phyloP scores from a whole-genome alignment of 106 monocot species.

The Platanthera guangdongensis region DNA sequence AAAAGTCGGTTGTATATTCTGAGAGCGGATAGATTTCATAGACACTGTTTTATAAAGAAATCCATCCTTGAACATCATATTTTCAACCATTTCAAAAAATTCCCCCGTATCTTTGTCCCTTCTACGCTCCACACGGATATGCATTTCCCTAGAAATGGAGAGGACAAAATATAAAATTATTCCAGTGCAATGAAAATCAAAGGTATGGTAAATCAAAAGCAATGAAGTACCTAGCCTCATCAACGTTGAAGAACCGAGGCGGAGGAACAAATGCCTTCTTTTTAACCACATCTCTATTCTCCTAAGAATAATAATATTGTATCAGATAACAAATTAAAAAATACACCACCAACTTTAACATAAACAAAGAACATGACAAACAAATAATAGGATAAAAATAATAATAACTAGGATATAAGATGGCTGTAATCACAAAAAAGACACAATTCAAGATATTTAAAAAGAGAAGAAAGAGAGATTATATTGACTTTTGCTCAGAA shows the following conservation, averaged over 20 bases:
- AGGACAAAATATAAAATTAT: not conserved
- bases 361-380: not conserved
- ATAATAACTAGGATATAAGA: not conserved
- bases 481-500: not conserved
- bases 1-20: constrained; percentile 84
- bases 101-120: constrained; percentile 66
- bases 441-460: not conserved
- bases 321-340: not conserved
- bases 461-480: not conserved
- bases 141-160: constrained; percentile 56
- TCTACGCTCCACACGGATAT: constrained; percentile 78
- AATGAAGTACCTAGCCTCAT: constrained; percentile 69
- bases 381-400: not conserved
- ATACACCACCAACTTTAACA: not conserved
- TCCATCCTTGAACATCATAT: constrained; percentile 89
- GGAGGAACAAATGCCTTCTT: constrained; percentile 91
- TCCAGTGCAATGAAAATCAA: not conserved
- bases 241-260: constrained; percentile 86
- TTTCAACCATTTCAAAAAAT: constrained; percentile 73
- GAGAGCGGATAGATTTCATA: constrained; percentile 60
- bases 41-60: constrained; percentile 87
- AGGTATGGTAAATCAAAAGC: not conserved
- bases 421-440: not conserved
- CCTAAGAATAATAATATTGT: constrained; percentile 30
- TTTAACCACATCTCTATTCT: constrained; percentile 63